phyloP scores from a whole-genome alignment of 139 green algal species.

The Coelastrella sp. region DNA sequence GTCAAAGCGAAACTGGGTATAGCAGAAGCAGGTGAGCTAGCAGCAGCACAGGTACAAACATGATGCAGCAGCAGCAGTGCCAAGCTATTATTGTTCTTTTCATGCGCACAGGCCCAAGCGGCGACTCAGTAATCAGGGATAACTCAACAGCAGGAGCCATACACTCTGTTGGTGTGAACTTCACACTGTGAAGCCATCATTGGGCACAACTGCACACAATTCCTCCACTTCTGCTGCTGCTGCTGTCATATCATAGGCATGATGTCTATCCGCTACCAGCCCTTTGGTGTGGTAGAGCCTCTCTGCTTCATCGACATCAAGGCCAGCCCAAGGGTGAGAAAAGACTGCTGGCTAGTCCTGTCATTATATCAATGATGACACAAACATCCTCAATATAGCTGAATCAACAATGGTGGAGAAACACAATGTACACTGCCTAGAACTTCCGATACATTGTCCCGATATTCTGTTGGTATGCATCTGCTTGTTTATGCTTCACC shows the following conservation, averaged over 20 bases:
- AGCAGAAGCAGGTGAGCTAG: slow-evolving; percentile 20
- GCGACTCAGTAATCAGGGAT: too few relatives aligned
- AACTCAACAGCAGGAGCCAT: too few relatives aligned
- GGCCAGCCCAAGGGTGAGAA: slow-evolving; percentile 50
- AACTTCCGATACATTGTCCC: too few relatives aligned
- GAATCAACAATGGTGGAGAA: not conserved
- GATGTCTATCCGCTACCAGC: slow-evolving; percentile 71
- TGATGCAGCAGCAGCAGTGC: not conserved
- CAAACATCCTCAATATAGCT: not conserved
- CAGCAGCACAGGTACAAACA: not conserved
- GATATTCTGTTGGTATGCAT: too few relatives aligned
- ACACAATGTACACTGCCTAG: too few relatives aligned
- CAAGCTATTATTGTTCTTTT: too few relatives aligned
- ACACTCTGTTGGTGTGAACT: too few relatives aligned
- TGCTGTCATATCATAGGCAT: slow-evolving; percentile 46
- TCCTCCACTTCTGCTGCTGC: not conserved
- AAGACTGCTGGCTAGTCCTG: not conserved
- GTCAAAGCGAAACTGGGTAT: slow-evolving; percentile 62
- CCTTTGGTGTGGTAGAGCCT: slow-evolving; percentile 20
- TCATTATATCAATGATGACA: not conserved
- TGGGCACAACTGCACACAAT: not conserved
- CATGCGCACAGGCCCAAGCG: too few relatives aligned
- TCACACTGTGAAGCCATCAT: too few relatives aligned
- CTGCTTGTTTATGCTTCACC: too few relatives aligned
- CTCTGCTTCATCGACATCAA: slow-evolving; percentile 75